Conservation (phyloP, 2,329 filamentous ascomycete species). For the Fonsecaea pedrosoi region DNA sequence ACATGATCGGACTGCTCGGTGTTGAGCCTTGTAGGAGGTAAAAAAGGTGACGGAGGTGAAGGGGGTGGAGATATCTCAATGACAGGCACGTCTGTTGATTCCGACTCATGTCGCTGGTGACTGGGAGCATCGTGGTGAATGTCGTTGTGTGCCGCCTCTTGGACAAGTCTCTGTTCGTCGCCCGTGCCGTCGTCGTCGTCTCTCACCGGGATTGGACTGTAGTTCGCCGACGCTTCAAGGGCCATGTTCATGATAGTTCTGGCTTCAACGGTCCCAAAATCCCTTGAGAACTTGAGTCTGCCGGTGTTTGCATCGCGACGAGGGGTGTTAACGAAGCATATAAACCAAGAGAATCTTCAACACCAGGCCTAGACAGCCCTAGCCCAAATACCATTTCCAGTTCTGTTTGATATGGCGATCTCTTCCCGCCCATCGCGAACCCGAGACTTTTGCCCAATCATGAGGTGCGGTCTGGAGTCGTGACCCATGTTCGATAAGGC, state of each 20-base stretch:
- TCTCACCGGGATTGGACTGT: slow-evolving; percentile 7
- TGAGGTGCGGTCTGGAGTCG: not conserved
- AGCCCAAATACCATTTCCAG: not conserved
- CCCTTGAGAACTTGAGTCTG: not conserved
- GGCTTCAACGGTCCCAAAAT: not conserved
- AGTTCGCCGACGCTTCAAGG: not conserved
- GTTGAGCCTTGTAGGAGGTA: slow-evolving; percentile 3
- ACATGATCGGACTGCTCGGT: not conserved
- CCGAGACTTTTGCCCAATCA: not conserved
- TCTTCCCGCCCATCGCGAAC: not conserved
- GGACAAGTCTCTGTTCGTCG: not conserved
- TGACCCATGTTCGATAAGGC: not conserved
- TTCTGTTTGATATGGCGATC: not conserved
- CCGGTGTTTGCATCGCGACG: not conserved
- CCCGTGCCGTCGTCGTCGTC: slow-evolving; percentile 5
- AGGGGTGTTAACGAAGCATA: not conserved
- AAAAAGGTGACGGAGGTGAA: not conserved
- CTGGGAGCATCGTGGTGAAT: not conserved
- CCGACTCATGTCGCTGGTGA: not conserved
- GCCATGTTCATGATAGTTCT: slow-evolving; percentile 2
- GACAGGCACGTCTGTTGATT: slow-evolving; percentile 8
- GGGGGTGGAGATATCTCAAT: slow-evolving; percentile 16
- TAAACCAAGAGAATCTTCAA: not conserved
- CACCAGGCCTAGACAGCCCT: not conserved
- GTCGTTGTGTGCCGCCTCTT: not conserved